Evolutionary conservation across 2,329 filamentous ascomycete species (phyloP).

Genomic region (Rhinocladiella similis): DNA sequence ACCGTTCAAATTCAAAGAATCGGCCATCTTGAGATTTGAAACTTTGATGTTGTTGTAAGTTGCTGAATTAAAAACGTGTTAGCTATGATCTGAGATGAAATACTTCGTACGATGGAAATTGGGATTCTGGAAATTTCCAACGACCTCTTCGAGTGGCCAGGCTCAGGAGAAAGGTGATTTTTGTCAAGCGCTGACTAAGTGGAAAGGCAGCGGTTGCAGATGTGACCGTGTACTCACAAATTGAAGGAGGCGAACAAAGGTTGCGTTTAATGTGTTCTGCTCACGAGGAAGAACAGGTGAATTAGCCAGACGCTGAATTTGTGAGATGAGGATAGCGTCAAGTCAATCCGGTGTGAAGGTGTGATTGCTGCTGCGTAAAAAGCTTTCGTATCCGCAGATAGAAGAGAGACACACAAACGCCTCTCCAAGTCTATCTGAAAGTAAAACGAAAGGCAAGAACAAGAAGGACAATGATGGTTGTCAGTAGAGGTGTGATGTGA

Average conservation of each 20-base stretch:
- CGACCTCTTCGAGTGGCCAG: neutral
- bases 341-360: conserved; percentile 8
- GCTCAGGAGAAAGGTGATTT: neutral
- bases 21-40: conserved; percentile 43
- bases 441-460: conserved; percentile 30
- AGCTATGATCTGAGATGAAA: no score
- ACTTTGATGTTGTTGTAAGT: neutral
- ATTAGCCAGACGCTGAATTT: conserved; percentile 4
- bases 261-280: neutral
- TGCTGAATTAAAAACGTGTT: neutral
- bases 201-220: neutral
- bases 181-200: neutral
- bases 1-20: conserved; percentile 58
- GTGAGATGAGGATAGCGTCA: conserved; percentile 20
- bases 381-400: conserved; percentile 30
- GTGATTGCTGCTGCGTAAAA: conserved; percentile 1
- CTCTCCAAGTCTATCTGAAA: conserved; percentile 33
- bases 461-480: conserved; percentile 22
- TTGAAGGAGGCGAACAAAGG: conserved; percentile 1
- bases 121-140: neutral
- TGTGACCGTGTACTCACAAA: conserved; percentile 11
- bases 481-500: conserved; percentile 12
- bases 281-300: conserved; percentile 1
- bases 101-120: neutral
- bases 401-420: conserved; percentile 30